Evolutionary conservation across 371 early-diverging fungal species (phyloP).

Genomic region (Homolaphlyctis polyrhiza): DNA sequence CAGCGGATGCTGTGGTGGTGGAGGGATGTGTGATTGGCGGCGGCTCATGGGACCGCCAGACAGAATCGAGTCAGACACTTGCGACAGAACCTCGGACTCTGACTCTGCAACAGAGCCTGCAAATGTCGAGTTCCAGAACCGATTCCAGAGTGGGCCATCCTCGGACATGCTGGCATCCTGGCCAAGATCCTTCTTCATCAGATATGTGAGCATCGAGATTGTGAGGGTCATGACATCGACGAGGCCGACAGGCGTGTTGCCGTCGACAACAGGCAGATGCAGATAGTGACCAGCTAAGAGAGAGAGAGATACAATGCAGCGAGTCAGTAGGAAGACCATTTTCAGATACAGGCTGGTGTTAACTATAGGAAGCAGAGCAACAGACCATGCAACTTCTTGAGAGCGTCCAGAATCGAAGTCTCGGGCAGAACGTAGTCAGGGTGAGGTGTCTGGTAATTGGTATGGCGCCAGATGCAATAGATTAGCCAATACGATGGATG

Average conservation of each 20-base stretch:
- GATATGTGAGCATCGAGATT: slow-evolving; percentile 40
- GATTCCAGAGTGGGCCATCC: slow-evolving; percentile 20
- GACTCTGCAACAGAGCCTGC: slow-evolving; percentile 22
- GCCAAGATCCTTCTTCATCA: slow-evolving; percentile 17
- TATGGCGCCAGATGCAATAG: neutral
- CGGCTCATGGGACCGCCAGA: slow-evolving; percentile 3
- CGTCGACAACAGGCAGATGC: slow-evolving; percentile 89
- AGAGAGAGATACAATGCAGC: neutral
- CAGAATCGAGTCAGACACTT: slow-evolving; percentile 12
- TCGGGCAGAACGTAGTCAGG: slow-evolving; percentile 87
- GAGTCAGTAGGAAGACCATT: neutral
- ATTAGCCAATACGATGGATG: neutral
- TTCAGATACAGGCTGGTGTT: neutral
- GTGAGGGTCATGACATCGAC: slow-evolving; percentile 91
- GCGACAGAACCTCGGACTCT: slow-evolving; percentile 36
- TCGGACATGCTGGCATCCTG: neutral
- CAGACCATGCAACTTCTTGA: slow-evolving; percentile 90
- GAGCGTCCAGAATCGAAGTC: slow-evolving; percentile 85
- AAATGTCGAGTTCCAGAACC: slow-evolving; percentile 54
- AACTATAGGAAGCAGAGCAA: neutral
- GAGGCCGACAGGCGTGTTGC: slow-evolving; percentile 58
- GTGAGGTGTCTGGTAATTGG: slow-evolving; percentile 72
- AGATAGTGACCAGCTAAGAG: slow-evolving; percentile 83
- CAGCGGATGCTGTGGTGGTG: slow-evolving; percentile 2
- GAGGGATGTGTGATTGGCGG: neutral